Evolutionary conservation across 129 eudicot species (phyloP).

Genomic region (Ambrosia trifida): DNA sequence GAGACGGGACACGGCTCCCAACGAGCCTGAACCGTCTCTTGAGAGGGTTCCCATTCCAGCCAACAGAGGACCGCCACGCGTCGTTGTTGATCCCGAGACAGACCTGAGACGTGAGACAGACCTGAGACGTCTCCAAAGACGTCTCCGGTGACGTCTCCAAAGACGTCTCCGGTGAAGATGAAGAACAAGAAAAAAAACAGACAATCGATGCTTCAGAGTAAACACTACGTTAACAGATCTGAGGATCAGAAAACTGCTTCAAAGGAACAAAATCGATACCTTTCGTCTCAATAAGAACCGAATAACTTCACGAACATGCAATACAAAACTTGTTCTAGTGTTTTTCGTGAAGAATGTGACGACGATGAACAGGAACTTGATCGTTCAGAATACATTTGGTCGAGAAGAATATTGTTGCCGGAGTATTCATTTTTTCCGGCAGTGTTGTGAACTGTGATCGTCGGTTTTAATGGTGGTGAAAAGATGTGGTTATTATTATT

Average conservation of each 20-base stretch:
- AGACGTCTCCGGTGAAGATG: too few species aligned
- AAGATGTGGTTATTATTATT: neutral
- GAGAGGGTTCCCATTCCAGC: too few species aligned
- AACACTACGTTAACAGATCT: conserved; percentile 10
- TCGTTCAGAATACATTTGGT: conserved; percentile 15
- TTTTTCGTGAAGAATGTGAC: conserved; percentile 62
- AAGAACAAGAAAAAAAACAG: too few species aligned
- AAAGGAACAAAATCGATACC: conserved; percentile 27
- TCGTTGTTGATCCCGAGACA: too few species aligned
- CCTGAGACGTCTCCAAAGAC: too few species aligned
- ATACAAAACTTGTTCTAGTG: conserved; percentile 28
- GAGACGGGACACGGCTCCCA: too few species aligned
- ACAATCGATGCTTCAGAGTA: conserved; percentile 30
- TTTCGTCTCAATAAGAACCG: conserved; percentile 1
- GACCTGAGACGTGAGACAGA: too few species aligned
- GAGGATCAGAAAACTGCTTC: conserved; percentile 28
- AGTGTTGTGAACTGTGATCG: conserved; percentile 11
- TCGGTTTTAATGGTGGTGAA: conserved; percentile 20
- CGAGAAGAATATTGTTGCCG: conserved; percentile 34
- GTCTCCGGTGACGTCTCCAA: too few species aligned
- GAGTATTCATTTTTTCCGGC: conserved; percentile 68
- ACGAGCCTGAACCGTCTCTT: too few species aligned
- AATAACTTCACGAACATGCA: conserved; percentile 19
- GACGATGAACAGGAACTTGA: conserved; percentile 47
- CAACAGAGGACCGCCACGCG: too few species aligned